phyloP scores from a whole-genome alignment of 2,329 filamentous ascomycete species.

The Stromatinia cepivora region DNA sequence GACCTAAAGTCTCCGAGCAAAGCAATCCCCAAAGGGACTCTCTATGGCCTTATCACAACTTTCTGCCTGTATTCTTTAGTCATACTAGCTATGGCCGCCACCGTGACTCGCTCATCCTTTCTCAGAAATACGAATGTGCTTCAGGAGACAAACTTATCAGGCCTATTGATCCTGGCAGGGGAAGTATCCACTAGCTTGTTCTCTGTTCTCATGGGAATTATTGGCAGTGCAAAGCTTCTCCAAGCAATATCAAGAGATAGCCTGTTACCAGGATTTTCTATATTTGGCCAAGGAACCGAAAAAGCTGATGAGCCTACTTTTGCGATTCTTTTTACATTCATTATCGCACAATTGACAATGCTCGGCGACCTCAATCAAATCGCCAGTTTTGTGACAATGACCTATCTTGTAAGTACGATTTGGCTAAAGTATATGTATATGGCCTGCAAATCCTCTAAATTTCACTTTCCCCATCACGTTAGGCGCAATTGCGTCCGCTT shows the following conservation, averaged over 20 bases:
- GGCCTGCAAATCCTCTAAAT: no score
- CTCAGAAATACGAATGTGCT: constrained; percentile 71
- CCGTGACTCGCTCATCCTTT: constrained; percentile 72
- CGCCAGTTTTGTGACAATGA: constrained; percentile 87
- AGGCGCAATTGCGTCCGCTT: background rate
- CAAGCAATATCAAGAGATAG: constrained; percentile 80
- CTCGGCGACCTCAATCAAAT: constrained; percentile 85
- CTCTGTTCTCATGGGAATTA: constrained; percentile 83
- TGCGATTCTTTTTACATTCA: constrained; percentile 74
- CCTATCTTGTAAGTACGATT: constrained; percentile 61
- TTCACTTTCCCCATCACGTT: no score
- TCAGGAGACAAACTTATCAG: constrained; percentile 76
- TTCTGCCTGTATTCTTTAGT: constrained; percentile 75
- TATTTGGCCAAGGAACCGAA: constrained; percentile 73
- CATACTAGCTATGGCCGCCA: constrained; percentile 75
- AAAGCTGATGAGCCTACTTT: constrained; percentile 72
- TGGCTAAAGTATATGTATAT: background rate
- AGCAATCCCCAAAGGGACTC: constrained; percentile 80
- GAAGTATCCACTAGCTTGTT: constrained; percentile 84
- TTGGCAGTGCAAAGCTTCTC: constrained; percentile 80
- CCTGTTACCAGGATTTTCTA: constrained; percentile 70
- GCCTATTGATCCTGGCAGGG: constrained; percentile 71
- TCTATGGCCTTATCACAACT: constrained; percentile 74
- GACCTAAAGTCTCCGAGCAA: constrained; percentile 81
- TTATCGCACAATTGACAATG: constrained; percentile 75